Evolutionary conservation across 257 asterid species (phyloP), one percentile per base, ranked within the genome.

Genomic region (Lycium barbarum): DNA sequence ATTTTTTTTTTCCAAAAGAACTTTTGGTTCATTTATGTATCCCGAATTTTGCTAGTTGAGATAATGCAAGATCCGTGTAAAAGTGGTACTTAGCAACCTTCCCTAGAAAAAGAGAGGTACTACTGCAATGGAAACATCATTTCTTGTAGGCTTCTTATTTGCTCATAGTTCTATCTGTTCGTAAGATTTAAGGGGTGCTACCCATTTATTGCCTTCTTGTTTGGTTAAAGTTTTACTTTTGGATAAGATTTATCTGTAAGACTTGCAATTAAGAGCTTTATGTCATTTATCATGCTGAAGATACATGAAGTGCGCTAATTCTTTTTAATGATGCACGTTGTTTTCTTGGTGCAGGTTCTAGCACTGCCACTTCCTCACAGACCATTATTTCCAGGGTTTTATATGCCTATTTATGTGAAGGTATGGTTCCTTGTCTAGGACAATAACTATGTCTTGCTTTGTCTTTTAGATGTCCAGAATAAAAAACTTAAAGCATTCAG

Each of bases 321-420:
- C 61, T 49, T 33, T 66, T 45, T 40, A 71, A 54, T 14, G 38
- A 53, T 68, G 71, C 22, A 4, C 54, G 53, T 85, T 55, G 70
- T 67, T 87, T 87, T 79, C 80, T 79, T 59, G 80, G 35, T 87
- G 91, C 93, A 93, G 97, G 97, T 93, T 82, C 82, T 93, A 85
- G 97, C 93, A 49, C 78, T 93, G 84, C 97, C 97, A 68, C 80
- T 93, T 85, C 91, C 91, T 15, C 97, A 93, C 72, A 92, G 93
- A 85, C 97, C 95, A 65, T 85, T 93, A 86, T 97, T 97, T 91
- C 98, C 99, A 40, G 99, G 99, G 87, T 93, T 97, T 88, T 95
- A 94, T 83, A 95, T 95, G 98, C 99, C 98, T 15, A 90, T 97
- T 67, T 92, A 90, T 90, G 99, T 95, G 80, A 97, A 94, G 99